phyloP scores from a whole-genome alignment of 202 grass and related monocot genomes.

The Miscanthus sacchariflorus region DNA sequence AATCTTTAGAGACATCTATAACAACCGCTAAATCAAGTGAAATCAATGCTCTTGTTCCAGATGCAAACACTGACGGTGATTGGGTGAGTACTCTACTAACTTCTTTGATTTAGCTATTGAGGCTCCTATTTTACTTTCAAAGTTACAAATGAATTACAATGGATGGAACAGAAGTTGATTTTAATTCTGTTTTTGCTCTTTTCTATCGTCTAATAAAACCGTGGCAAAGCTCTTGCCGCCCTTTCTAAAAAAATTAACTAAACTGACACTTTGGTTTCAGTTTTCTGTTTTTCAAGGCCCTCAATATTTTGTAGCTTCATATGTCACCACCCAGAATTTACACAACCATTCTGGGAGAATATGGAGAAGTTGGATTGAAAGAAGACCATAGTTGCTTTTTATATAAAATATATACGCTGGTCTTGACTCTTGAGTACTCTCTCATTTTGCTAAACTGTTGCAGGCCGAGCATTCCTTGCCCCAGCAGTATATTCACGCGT shows the following conservation, averaged over 20 bases:
- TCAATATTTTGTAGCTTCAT: neutral
- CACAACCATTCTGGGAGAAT: neutral
- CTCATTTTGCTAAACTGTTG: conserved; percentile 5
- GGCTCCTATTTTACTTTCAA: neutral
- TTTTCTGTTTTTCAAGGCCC: neutral
- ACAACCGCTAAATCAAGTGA: conserved; percentile 79
- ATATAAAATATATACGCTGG: neutral
- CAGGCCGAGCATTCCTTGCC: conserved; percentile 61
- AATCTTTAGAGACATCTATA: conserved; percentile 63
- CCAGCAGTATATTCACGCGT: conserved; percentile 62
- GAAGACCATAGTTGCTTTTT: neutral
- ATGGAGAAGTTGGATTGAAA: neutral
- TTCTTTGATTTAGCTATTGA: neutral
- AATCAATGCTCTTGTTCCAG: conserved; percentile 68
- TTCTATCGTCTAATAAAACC: no score
- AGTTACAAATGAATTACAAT: neutral
- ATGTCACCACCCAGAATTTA: neutral
- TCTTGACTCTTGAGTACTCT: neutral
- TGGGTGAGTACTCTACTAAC: conserved; percentile 47
- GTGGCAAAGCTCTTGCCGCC: no score
- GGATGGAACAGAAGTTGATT: neutral
- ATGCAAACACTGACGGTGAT: conserved; percentile 50
- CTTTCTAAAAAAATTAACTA: neutral
- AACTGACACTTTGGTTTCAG: neutral
- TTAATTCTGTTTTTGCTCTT: neutral